Percentiles rank a stretch among this genome's conserved stretches.
These are phyloP conservation scores for Yamadazyma philogaea DNA, from an alignment of 805 yeast genomes.

Conservation along the genomic window DNA sequence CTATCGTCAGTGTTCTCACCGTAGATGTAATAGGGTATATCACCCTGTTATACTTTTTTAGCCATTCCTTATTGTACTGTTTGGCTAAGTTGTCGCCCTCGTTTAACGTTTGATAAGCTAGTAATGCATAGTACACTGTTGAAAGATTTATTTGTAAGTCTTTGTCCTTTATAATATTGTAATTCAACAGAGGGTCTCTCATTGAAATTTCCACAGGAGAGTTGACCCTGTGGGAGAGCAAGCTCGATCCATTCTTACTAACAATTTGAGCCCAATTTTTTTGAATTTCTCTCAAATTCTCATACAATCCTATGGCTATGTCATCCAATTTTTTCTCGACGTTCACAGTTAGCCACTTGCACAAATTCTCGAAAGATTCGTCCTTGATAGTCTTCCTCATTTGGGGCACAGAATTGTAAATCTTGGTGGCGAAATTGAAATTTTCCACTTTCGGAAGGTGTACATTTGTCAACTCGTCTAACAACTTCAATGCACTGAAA, in stretches of 20 bases:
- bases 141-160: constrained; percentile 49
- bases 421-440: constrained; percentile 71
- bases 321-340: constrained; percentile 57
- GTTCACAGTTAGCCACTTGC: constrained; percentile 59
- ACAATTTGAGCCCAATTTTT: constrained; percentile 56
- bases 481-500: constrained; percentile 80
- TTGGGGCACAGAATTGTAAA: constrained; percentile 73
- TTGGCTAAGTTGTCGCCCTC: constrained; percentile 58
- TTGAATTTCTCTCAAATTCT: constrained; percentile 54
- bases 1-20: constrained; percentile 15
- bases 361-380: constrained; percentile 64
- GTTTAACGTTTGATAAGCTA: constrained; percentile 75
- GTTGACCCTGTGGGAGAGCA: constrained; percentile 64
- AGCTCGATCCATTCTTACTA: constrained; percentile 30
- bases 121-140: constrained; percentile 77
- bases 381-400: constrained; percentile 69
- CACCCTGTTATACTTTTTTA: constrained; percentile 64
- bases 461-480: constrained; percentile 69
- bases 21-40: constrained; percentile 61
- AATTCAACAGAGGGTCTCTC: constrained; percentile 52
- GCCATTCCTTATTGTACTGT: constrained; percentile 68
- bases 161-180: constrained; percentile 48
- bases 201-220: constrained; percentile 82
- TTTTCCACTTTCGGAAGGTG: constrained; percentile 69
- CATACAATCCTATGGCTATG: constrained; percentile 57